Evolutionary conservation across 495 filamentous ascomycete species (phyloP).

Genomic region (Immersiella caudata): DNA sequence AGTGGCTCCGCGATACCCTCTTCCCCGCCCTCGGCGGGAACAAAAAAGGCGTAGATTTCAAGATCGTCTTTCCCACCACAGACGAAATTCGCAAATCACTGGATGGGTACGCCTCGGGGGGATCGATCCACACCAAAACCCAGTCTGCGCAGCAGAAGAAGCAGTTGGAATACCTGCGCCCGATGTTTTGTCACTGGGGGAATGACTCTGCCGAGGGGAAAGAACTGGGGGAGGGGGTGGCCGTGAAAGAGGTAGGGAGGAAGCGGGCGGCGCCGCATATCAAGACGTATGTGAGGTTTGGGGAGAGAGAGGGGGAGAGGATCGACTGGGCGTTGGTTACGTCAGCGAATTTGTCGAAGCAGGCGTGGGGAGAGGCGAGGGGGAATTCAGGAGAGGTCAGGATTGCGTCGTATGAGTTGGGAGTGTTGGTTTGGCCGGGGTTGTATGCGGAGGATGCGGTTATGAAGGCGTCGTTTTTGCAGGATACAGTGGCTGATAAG

Average conservation of each 20-base stretch:
- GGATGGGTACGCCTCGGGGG: slow-evolving; percentile 77
- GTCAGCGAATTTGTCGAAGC: slow-evolving; percentile 84
- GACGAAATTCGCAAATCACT: slow-evolving; percentile 77
- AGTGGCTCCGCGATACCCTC: slow-evolving; percentile 72
- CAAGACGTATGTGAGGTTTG: slow-evolving; percentile 84
- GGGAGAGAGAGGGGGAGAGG: slow-evolving; percentile 42
- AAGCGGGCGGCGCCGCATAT: slow-evolving; percentile 87
- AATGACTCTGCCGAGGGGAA: slow-evolving; percentile 49
- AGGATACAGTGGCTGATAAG: slow-evolving; percentile 49
- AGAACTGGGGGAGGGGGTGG: slow-evolving; percentile 1
- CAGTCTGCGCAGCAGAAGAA: slow-evolving; percentile 68
- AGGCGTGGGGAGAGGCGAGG: slow-evolving; percentile 78
- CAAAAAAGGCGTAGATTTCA: slow-evolving; percentile 31
- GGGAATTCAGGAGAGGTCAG: slow-evolving; percentile 60
- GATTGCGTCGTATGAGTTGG: slow-evolving; percentile 82
- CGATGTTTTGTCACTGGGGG: slow-evolving; percentile 73
- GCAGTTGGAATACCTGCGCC: slow-evolving; percentile 74
- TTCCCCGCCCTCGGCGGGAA: slow-evolving; percentile 55
- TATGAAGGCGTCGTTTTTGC: slow-evolving; percentile 73
- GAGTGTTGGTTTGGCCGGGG: slow-evolving; percentile 82
- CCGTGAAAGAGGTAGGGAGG: slow-evolving; percentile 53
- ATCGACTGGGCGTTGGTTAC: slow-evolving; percentile 90
- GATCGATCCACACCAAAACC: slow-evolving; percentile 80
- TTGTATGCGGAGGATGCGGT: slow-evolving; percentile 57
- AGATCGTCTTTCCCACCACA: slow-evolving; percentile 78